These are phyloP conservation scores for Candolleomyces eurysporus DNA, from an alignment of 768 basidiomycete species.

Conservation along the genomic window DNA sequence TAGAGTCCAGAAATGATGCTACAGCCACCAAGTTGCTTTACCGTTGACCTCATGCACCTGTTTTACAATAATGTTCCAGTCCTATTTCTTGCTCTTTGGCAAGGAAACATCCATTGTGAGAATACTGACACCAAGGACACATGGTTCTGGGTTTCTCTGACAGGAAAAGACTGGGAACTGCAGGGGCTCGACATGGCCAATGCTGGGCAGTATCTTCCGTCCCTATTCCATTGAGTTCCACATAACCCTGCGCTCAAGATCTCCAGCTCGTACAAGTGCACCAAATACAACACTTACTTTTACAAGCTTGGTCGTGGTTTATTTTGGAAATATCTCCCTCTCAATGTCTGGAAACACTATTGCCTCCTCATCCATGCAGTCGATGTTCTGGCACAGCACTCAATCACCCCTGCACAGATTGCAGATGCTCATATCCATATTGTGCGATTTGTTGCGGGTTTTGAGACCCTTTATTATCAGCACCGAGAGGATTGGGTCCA, in stretches of 20 bases:
- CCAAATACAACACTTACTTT: conserved; percentile 30
- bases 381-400: conserved; percentile 21
- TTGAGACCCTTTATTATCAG: background rate
- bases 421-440: conserved; percentile 16
- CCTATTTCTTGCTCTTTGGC: conserved; percentile 18
- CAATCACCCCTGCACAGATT: conserved; percentile 18
- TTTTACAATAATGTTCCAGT: conserved; percentile 33
- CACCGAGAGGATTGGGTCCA: background rate
- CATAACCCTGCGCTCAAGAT: conserved; percentile 10
- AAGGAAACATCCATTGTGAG: conserved; percentile 5
- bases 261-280: conserved; percentile 6
- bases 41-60: conserved; percentile 43
- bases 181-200: conserved; percentile 17
- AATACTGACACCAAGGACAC: background rate
- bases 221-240: conserved; percentile 17
- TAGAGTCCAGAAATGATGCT: conserved; percentile 21
- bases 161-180: conserved; percentile 6
- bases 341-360: conserved; percentile 26
- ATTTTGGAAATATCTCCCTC: conserved; percentile 20
- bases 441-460: background rate
- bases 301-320: conserved; percentile 33
- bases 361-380: conserved; percentile 28
- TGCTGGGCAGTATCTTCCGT: conserved; percentile 18
- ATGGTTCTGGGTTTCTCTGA: conserved; percentile 14
- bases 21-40: conserved; percentile 27